Evolutionary conservation across 805 yeast genomes (phyloP), one percentile per base, ranked within the genome.

Genomic region (Nakazawaea siamensis): DNA sequence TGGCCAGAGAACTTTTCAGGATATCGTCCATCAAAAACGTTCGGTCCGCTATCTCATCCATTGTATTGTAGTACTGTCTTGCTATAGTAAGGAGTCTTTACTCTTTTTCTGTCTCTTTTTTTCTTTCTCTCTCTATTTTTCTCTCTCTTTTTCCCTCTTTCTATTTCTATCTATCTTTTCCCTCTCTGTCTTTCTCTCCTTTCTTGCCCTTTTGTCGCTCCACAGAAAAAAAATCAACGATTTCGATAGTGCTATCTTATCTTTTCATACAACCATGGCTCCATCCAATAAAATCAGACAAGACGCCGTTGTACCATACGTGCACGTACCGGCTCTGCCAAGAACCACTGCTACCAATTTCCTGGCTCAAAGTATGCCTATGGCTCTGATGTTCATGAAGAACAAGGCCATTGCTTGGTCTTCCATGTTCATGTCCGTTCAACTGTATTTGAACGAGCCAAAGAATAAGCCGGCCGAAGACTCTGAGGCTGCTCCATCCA

Each of bases 31-130:
- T 47, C 10, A 43, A 43, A 54, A 76, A 75, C 7, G 69, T 68
- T 34, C 74, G 59, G 41, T 77, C 85, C 4, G 83, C 66, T 28
- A 78, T 78, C 13, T 76, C 83, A 50, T 78, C 86, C 86, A 78
- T 78, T 4, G 3, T 13, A 25, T 8, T 25, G n/a, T 10, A 9
- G 8, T 21, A 12, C 24, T 21, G 11, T 21, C 11, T 8, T 21
- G 12, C 24, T 21, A n/a, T n/a, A n/a, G n/a, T n/a, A n/a, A n/a
- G n/a, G n/a, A n/a, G n/a, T n/a, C n/a, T 21, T 21, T 8, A 21
- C 12, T 9, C 24, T 21, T 21, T 9, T 21, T 21, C 12, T 21
- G 8, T 21, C 24, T 8, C 24, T 21, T 21, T 12, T 9, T 12
- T 21, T 21, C 12, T 21, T 8, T 12, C 12, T 21, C 24, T 9